Evolutionary conservation across 495 filamentous ascomycete genomes (phyloP).

Genomic region (Hypomontagnella monticulosa): DNA sequence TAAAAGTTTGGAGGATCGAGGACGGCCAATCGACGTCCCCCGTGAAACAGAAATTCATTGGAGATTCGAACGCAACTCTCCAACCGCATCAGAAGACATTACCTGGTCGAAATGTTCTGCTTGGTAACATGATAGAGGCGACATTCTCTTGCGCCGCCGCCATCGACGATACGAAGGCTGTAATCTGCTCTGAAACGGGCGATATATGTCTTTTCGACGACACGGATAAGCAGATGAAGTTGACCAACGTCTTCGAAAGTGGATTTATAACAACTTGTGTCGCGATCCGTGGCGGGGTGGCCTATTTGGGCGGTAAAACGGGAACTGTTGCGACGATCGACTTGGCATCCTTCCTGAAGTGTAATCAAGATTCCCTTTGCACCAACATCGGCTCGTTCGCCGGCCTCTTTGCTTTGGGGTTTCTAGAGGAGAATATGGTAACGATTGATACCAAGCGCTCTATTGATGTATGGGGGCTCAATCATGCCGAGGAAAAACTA

Average conservation of each 20-base stretch:
- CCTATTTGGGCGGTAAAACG: conserved; percentile 57
- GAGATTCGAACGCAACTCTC: conserved; percentile 51
- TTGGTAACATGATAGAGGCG: conserved; percentile 79
- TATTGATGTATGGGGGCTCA: conserved; percentile 70
- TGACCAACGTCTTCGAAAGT: conserved; percentile 68
- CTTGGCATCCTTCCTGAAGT: conserved; percentile 52
- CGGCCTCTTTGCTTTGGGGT: conserved; percentile 71
- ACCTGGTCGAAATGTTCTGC: conserved; percentile 73
- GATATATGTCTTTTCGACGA: conserved; percentile 86
- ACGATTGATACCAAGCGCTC: conserved; percentile 78
- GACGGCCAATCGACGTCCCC: conserved; percentile 60
- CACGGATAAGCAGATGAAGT: conserved; percentile 70
- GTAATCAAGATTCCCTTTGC: conserved; percentile 39
- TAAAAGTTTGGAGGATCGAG: conserved; percentile 92
- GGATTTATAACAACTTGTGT: conserved; percentile 72
- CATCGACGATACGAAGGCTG: conserved; percentile 73
- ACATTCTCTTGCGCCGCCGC: conserved; percentile 83
- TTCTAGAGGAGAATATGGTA: conserved; percentile 72
- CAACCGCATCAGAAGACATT: conserved; percentile 59
- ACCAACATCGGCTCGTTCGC: conserved; percentile 40
- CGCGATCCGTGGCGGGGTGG: conserved; percentile 53
- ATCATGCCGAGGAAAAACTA: conserved; percentile 45
- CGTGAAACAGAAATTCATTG: conserved; percentile 57
- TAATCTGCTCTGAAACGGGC: conserved; percentile 77
- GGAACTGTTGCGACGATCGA: conserved; percentile 54